These are phyloP conservation scores for Gliomastix tumulicola DNA, from an alignment of 2,329 filamentous ascomycete genomes.

Conservation along the genomic window DNA sequence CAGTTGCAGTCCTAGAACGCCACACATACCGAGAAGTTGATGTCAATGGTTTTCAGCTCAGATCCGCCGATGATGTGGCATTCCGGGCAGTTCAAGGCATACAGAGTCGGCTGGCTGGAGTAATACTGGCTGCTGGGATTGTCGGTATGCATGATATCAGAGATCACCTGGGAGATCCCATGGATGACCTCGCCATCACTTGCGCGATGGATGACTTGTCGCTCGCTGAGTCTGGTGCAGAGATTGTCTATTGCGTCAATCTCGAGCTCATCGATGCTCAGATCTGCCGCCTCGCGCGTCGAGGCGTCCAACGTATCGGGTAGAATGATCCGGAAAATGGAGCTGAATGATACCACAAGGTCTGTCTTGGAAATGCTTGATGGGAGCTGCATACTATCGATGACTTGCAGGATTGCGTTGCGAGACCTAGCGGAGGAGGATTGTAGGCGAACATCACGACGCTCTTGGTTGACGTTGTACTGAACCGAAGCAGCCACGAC, in stretches of 20 bases:
- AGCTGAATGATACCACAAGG: constrained; percentile 23
- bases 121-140: constrained; percentile 19
- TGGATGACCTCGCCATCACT: constrained; percentile 28
- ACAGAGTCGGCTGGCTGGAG: constrained; percentile 20
- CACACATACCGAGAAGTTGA: constrained; percentile 11
- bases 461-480: constrained; percentile 24
- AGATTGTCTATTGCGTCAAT: constrained; percentile 27
- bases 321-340: constrained; percentile 25
- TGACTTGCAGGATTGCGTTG: constrained; percentile 25
- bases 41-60: constrained; percentile 18
- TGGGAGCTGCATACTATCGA: constrained; percentile 25
- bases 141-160: constrained; percentile 21
- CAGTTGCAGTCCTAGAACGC: too few relatives aligned
- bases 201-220: constrained; percentile 26
- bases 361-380: constrained; percentile 22
- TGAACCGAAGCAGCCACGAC: constrained; percentile 29
- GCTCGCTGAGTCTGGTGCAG: constrained; percentile 20
- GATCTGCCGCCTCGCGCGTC: constrained; percentile 11
- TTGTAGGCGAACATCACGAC: constrained; percentile 22
- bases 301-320: constrained; percentile 23
- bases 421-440: constrained; percentile 22
- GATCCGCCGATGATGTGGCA: constrained; percentile 26
- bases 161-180: constrained; percentile 23
- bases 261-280: constrained; percentile 20
- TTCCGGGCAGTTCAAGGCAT: constrained; percentile 24